A percentile compares a stretch with the other conserved stretches of the same genome.
phyloP scores from a whole-genome alignment of 2,329 filamentous ascomycete species.

The Trichoderma sp. region DNA sequence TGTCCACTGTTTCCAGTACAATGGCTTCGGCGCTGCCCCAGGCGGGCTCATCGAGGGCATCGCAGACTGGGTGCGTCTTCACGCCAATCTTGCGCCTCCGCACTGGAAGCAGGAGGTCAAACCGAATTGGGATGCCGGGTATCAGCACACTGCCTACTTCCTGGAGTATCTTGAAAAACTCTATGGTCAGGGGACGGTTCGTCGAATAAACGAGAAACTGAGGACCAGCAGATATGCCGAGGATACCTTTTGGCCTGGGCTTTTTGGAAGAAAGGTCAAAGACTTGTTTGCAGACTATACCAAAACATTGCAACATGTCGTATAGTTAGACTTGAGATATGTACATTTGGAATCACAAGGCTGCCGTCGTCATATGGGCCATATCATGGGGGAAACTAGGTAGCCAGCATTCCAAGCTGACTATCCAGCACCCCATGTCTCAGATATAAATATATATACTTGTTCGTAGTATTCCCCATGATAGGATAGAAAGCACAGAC shows the following conservation, averaged over 20 bases:
- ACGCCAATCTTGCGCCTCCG: constrained; percentile 70
- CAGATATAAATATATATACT: not conserved
- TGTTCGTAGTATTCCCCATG: not conserved
- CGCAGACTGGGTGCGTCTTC: constrained; percentile 87
- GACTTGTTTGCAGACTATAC: constrained; percentile 76
- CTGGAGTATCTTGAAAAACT: constrained; percentile 77
- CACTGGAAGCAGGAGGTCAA: constrained; percentile 71
- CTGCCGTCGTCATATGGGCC: not conserved
- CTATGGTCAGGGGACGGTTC: constrained; percentile 61
- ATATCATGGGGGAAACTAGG: not conserved
- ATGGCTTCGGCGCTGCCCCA: constrained; percentile 61
- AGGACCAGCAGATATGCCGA: constrained; percentile 64
- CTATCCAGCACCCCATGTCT: not conserved
- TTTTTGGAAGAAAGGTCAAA: constrained; percentile 66
- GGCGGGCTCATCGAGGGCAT: constrained; percentile 87
- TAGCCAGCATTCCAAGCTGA: not conserved
- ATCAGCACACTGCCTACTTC: constrained; percentile 90
- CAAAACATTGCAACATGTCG: constrained; percentile 28
- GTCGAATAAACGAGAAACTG: constrained; percentile 68
- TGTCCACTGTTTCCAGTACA: constrained; percentile 91
- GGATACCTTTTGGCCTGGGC: constrained; percentile 64
- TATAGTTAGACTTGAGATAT: too few species aligned
- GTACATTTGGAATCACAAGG: not conserved
- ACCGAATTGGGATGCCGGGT: constrained; percentile 81
- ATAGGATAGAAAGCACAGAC: not conserved